Percentiles rank a stretch among this genome's conserved stretches.
Evolutionary conservation across 345 rosid species (phyloP).

Genomic region (Chamaenerion angustifolium): DNA sequence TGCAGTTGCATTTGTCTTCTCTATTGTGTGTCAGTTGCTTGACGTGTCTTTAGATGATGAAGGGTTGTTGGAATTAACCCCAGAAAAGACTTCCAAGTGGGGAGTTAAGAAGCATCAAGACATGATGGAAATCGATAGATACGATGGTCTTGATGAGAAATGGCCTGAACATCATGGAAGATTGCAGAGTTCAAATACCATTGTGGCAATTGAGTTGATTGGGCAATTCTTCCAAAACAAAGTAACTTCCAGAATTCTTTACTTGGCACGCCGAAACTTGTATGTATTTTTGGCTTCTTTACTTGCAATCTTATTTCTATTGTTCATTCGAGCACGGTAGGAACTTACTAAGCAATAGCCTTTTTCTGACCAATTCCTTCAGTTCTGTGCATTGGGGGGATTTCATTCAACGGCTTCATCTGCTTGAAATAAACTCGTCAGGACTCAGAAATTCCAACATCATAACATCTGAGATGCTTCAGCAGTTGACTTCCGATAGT

Average conservation of each 20-base stretch:
- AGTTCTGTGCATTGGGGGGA: constrained; percentile 62
- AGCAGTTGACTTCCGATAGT: constrained; percentile 40
- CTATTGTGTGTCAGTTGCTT: constrained; percentile 57
- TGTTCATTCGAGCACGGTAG: neutral
- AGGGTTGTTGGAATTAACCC: constrained; percentile 54
- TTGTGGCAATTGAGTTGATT: constrained; percentile 62
- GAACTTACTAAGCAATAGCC: too few species aligned
- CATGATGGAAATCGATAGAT: constrained; percentile 54
- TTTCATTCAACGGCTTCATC: constrained; percentile 41
- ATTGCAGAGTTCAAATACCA: constrained; percentile 47
- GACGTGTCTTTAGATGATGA: constrained; percentile 88
- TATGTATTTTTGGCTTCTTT: constrained; percentile 19
- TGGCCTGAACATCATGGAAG: constrained; percentile 36
- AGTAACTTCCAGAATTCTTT: constrained; percentile 58
- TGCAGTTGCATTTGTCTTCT: constrained; percentile 53
- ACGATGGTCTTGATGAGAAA: constrained; percentile 31
- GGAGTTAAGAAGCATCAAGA: constrained; percentile 23
- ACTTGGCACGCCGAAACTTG: constrained; percentile 59
- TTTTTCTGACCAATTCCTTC: constrained; percentile 2
- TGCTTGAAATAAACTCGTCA: constrained; percentile 46
- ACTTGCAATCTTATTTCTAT: neutral
- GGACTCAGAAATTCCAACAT: constrained; percentile 43
- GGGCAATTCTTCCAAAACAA: constrained; percentile 53
- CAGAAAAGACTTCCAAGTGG: constrained; percentile 57
- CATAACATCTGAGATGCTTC: constrained; percentile 29